Evolutionary conservation across 2,329 filamentous ascomycete genomes (phyloP).

Genomic region (Fusarium citri): DNA sequence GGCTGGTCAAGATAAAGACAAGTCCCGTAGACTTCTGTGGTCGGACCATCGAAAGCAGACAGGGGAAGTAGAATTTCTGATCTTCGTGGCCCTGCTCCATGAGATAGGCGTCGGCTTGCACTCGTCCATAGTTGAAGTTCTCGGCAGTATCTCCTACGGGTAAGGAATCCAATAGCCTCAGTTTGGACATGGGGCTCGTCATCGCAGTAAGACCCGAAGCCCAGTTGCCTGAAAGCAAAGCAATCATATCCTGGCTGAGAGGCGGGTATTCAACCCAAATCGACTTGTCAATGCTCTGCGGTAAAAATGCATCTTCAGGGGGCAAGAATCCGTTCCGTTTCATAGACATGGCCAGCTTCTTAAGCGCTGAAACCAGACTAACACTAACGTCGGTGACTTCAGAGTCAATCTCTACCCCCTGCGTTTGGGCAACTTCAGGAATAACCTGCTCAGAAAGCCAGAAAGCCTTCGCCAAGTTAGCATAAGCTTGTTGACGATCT

Average conservation of each 20-base stretch:
- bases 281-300: constrained; percentile 80
- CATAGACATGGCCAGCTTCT: constrained; percentile 84
- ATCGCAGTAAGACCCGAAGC: constrained; percentile 61
- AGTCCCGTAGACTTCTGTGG: constrained; percentile 75
- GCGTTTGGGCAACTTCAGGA: constrained; percentile 60
- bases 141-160: constrained; percentile 80
- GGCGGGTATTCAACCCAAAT: constrained; percentile 85
- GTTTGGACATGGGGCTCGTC: constrained; percentile 59
- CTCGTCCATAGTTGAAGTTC: constrained; percentile 82
- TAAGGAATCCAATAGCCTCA: constrained; percentile 74
- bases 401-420: constrained; percentile 55
- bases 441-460: constrained; percentile 77
- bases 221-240: constrained; percentile 74
- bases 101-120: constrained; percentile 79
- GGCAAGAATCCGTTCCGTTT: constrained; percentile 84
- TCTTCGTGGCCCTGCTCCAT: constrained; percentile 78
- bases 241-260: constrained; percentile 76
- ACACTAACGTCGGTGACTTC: constrained; percentile 67
- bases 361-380: constrained; percentile 71
- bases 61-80: constrained; percentile 76
- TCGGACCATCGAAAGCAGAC: constrained; percentile 80
- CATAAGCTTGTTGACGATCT: constrained; percentile 79
- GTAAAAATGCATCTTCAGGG: constrained; percentile 74
- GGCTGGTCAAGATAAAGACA: constrained; percentile 80
- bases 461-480: constrained; percentile 85